Base-by-base conservation (phyloP, 345 rosid genomes). In the Microcos paniculata region DNA sequence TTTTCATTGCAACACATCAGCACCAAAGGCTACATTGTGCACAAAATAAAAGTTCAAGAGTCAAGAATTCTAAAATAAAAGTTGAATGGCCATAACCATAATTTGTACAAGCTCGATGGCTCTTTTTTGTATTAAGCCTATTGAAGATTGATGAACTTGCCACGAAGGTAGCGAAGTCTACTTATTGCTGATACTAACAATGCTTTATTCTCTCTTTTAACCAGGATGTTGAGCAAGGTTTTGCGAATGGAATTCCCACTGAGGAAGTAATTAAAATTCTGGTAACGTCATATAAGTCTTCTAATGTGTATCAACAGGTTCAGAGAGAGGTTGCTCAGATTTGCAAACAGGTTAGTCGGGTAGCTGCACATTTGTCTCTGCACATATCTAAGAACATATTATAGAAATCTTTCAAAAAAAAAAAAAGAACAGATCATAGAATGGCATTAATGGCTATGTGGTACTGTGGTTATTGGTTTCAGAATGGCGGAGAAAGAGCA, bases 191-290 rank as follows among this genome's bases (percentile, higher is more conserved):
- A 59, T 59, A 62, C 40, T 28, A 42, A 68, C 11, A 28, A 46
- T 13, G 19, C 2, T 6, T 13, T 21, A 2, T 58, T 3, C 13
- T 28, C 8, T n/a, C 6, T 11, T 8, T 19, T 77, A 3, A 38
- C 26, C 77, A 87, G 93, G 90, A 85, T 64, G 73, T 77, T 61
- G 91, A 82, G 75, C 70, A 81, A 74, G 86, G 90, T 35, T 51
- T 26, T 24, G 51, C 62, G 1, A 68, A 63, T 73, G 84, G 35
- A 26, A 42, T 75, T 10, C 62, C 80, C 15, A 14, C 88, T 14
- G 85, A 89, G 19, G 84, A 83, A 84, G 91, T 73, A n/a, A 86
- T 85, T 26, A 11, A 75, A 12, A 68, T 72, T 55, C 86, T 87
- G 18, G 79, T 74, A 0, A 78, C 76, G 49, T 72, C 90, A 13